These are phyloP conservation scores for Fusarium sp. DNA, from an alignment of 2,329 filamentous ascomycete species.

Conservation along the genomic window DNA sequence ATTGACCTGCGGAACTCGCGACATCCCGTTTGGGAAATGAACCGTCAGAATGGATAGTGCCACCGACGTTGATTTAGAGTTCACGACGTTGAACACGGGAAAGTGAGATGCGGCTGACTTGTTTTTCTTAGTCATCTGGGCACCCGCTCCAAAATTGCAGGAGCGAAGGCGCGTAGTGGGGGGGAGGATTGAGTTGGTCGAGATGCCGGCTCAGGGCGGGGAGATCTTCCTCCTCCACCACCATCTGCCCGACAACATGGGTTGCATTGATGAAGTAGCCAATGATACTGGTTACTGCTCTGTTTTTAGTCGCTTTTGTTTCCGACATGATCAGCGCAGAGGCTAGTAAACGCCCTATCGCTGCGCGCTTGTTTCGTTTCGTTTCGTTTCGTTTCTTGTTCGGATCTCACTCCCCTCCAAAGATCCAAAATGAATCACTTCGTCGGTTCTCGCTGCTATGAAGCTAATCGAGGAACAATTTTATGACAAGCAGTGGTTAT, in stretches of 20 bases:
- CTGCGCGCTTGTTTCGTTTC: constrained; percentile 8
- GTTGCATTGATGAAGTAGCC: background rate
- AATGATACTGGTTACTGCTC: background rate
- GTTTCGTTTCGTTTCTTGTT: background rate
- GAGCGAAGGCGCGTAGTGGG: constrained; percentile 2
- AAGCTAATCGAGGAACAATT: background rate
- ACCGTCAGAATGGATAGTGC: background rate
- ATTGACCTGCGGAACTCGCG: constrained; percentile 2
- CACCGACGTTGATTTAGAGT: constrained; percentile 6
- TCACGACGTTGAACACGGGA: background rate
- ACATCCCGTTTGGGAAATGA: background rate
- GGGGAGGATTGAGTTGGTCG: constrained; percentile 1
- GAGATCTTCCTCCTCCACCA: constrained; percentile 7
- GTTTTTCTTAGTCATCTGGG: background rate
- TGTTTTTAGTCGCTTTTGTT: background rate
- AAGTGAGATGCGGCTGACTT: background rate
- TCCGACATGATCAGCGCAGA: constrained; percentile 1
- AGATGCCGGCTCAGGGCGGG: background rate
- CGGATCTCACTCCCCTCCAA: background rate
- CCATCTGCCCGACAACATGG: constrained; percentile 2
- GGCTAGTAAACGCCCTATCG: background rate
- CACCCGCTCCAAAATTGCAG: background rate
- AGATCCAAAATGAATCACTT: background rate
- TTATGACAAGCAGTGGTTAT: background rate
- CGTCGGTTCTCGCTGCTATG: background rate